Evolutionary conservation across 345 rosid genomes (phyloP).

Genomic region (Chamaenerion angustifolium): DNA sequence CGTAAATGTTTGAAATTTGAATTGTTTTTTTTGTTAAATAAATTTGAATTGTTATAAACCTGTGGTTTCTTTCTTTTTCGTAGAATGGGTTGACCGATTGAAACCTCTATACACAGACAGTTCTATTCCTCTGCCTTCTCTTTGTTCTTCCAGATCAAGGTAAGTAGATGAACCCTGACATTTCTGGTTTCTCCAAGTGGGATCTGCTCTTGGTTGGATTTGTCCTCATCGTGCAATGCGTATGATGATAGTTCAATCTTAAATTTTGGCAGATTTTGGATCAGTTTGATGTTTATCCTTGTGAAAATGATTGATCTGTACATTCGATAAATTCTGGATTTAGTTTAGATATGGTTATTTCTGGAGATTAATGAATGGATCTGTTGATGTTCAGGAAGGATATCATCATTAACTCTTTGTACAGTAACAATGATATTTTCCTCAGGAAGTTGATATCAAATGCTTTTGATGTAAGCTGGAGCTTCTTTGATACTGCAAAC

Average conservation of each 20-base stretch:
- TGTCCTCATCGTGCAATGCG: neutral
- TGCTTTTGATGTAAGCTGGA: constrained; percentile 78
- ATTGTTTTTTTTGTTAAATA: too few species aligned
- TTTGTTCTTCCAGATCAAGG: too few species aligned
- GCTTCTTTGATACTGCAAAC: neutral
- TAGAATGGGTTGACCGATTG: too few species aligned
- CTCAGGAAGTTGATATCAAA: constrained; percentile 92
- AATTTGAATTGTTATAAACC: too few species aligned
- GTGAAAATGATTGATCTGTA: neutral
- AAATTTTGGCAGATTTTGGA: neutral
- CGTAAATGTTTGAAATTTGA: too few species aligned
- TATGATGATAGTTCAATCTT: neutral
- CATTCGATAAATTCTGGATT: neutral
- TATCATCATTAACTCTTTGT: constrained; percentile 87
- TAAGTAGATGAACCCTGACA: constrained; percentile 5
- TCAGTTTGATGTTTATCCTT: too few species aligned
- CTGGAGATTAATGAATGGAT: neutral
- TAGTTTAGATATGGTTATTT: neutral
- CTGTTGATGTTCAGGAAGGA: constrained; percentile 48
- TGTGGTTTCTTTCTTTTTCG: too few species aligned
- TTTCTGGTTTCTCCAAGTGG: neutral
- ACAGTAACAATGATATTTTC: constrained; percentile 97
- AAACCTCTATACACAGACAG: too few species aligned
- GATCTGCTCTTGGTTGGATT: neutral
- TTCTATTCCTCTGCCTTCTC: constrained; percentile 54